These are phyloP conservation scores for Lactarius psammicola DNA, from an alignment of 768 basidiomycete species.

Conservation along the genomic window DNA sequence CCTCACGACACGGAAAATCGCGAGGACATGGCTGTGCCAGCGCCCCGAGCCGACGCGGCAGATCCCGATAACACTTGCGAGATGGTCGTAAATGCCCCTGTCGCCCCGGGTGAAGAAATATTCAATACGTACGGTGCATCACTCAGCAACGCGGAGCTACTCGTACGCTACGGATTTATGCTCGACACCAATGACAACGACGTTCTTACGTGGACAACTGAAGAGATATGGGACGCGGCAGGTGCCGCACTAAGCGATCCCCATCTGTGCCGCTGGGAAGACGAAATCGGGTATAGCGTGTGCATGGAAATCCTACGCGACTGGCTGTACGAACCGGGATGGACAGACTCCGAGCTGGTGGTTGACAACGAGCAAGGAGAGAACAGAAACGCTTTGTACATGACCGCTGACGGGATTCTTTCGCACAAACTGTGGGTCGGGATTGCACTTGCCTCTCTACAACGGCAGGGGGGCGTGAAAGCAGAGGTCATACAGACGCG, in stretches of 20 bases:
- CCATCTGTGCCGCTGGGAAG: constrained; percentile 12
- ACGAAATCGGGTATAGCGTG: constrained; percentile 7
- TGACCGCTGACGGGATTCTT: constrained; percentile 28
- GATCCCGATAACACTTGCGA: constrained; percentile 42
- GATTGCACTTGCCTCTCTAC: constrained; percentile 19
- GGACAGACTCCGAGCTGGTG: constrained; percentile 26
- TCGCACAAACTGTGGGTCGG: constrained; percentile 27
- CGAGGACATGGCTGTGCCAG: background rate
- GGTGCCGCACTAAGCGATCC: constrained; percentile 14
- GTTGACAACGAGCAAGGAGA: constrained; percentile 13
- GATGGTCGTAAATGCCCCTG: constrained; percentile 60
- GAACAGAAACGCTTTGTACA: constrained; percentile 15
- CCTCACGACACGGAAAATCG: constrained; percentile 52
- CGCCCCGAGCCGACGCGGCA: constrained; percentile 9
- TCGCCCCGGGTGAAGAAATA: constrained; percentile 53
- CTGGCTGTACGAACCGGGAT: constrained; percentile 25
- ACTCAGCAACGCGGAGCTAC: constrained; percentile 62
- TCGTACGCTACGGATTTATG: constrained; percentile 69
- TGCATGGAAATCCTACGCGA: constrained; percentile 26
- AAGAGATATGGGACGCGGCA: constrained; percentile 31
- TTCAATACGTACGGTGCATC: constrained; percentile 78
- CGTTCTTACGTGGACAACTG: constrained; percentile 38
- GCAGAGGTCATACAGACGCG: constrained; percentile 2
- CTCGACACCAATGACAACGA: constrained; percentile 75
- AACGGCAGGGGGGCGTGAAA: constrained; percentile 2